A percentile compares a stretch with the other conserved stretches of the same genome.
Evolutionary conservation across 2,329 filamentous ascomycete genomes (phyloP).

Genomic region (Beauveria sp.): DNA sequence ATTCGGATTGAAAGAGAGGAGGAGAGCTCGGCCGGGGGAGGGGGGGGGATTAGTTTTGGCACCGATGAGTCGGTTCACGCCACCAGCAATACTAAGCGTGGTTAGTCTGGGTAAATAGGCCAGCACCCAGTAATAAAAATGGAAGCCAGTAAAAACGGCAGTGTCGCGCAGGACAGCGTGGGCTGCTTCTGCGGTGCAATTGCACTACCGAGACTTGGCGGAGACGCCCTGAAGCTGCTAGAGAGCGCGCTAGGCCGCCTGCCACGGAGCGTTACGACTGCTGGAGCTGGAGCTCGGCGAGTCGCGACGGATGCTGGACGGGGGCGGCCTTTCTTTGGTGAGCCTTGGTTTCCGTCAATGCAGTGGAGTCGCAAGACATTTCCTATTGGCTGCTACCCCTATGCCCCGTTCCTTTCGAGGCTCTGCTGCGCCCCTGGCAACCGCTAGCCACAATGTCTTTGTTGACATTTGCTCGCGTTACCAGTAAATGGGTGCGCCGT

Average conservation of each 20-base stretch:
- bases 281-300: constrained; percentile 10
- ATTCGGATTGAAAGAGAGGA: not conserved
- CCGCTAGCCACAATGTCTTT: constrained; percentile 8
- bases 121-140: too few relatives aligned
- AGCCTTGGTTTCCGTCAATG: not conserved
- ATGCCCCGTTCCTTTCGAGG: not conserved
- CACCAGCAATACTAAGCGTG: not conserved
- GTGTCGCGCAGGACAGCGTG: not conserved
- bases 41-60: not conserved
- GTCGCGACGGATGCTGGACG: constrained; percentile 6
- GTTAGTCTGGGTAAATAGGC: too few relatives aligned
- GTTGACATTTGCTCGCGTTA: constrained; percentile 5
- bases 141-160: too few relatives aligned
- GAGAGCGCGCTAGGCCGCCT: not conserved
- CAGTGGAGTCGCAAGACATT: not conserved
- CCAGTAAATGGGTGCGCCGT: not conserved
- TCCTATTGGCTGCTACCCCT: not conserved
- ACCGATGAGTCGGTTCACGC: not conserved
- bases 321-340: not conserved
- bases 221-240: not conserved
- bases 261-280: not conserved
- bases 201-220: not conserved
- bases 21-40: not conserved
- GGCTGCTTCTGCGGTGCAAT: too few relatives aligned
- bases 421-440: constrained; percentile 6